Percentiles rank a stretch among this genome's conserved stretches.
Conservation (phyloP, 257 asterid species). For the Plantago ovata region DNA sequence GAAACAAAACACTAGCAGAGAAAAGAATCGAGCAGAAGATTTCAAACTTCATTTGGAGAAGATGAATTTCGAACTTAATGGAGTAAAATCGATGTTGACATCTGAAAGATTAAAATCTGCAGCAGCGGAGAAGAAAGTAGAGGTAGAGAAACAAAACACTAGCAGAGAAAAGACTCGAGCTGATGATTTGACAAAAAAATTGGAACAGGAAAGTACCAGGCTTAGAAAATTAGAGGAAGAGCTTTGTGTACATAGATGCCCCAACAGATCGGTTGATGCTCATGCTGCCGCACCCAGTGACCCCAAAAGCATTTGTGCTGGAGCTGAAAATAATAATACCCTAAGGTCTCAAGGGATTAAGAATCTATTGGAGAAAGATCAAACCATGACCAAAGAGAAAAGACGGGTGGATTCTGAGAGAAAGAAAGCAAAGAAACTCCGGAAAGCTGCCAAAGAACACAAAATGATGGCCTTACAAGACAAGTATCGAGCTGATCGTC, state of each 20-base stretch:
- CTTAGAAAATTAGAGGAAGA: slow-evolving; percentile 45
- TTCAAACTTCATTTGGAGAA: slow-evolving; percentile 50
- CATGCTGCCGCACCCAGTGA: slow-evolving; percentile 16
- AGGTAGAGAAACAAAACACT: no score
- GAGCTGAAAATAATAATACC: slow-evolving; percentile 27
- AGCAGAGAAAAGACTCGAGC: slow-evolving; percentile 33
- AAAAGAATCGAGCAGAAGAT: slow-evolving; percentile 45
- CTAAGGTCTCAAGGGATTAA: slow-evolving; percentile 26
- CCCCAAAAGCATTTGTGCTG: slow-evolving; percentile 21
- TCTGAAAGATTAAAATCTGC: no score
- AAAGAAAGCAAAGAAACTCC: slow-evolving; percentile 58
- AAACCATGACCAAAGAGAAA: slow-evolving; percentile 33
- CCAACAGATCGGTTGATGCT: slow-evolving; percentile 27
- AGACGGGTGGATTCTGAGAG: slow-evolving; percentile 45
- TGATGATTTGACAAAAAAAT: slow-evolving; percentile 45
- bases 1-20: no score
- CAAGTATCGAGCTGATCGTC: slow-evolving; percentile 50
- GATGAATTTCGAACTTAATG: slow-evolving; percentile 37
- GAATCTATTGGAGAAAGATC: slow-evolving; percentile 43
- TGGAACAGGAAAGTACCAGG: slow-evolving; percentile 47
- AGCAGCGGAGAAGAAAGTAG: no score
- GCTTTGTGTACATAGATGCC: slow-evolving; percentile 25
- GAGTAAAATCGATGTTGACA: no score
- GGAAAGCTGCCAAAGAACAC: slow-evolving; percentile 43
- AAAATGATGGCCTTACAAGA: slow-evolving; percentile 47